A percentile compares a stretch with the other conserved stretches of the same genome.
Conservation (phyloP, 2,329 filamentous ascomycete species). For the Colletotrichum camelliae region DNA sequence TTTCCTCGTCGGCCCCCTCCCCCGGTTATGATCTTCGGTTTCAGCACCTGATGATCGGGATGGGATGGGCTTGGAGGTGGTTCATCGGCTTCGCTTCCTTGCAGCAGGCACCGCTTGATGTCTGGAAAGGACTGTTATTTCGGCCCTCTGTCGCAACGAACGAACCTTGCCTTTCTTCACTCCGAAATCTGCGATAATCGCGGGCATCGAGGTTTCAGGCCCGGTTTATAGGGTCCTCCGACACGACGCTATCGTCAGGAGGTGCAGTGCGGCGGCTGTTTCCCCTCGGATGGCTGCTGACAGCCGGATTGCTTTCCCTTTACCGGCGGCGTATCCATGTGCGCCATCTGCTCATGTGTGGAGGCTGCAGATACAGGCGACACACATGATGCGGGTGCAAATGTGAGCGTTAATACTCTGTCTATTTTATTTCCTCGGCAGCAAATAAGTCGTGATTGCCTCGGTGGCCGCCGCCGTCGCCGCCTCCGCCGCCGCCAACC, state of each 20-base stretch:
- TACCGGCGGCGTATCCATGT: background rate
- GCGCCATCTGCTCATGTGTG: background rate
- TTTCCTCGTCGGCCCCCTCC: background rate
- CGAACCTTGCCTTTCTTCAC: background rate
- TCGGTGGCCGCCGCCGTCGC: background rate
- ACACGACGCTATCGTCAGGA: slow-evolving; percentile 16
- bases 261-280: background rate
- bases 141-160: background rate
- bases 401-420: slow-evolving; percentile 2
- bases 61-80: slow-evolving; percentile 5
- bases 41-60: slow-evolving; percentile 16
- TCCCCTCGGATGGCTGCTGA: background rate
- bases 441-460: background rate
- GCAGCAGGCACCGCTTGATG: background rate
- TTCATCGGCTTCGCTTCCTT: background rate
- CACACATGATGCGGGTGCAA: slow-evolving; percentile 5
- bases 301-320: background rate
- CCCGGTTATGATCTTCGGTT: slow-evolving; percentile 15
- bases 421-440: background rate
- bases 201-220: background rate
- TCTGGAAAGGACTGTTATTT: background rate
- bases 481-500: slow-evolving; percentile 1
- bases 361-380: background rate
- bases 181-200: background rate
- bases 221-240: background rate